Base-by-base conservation (phyloP, 1,284 basidiomycete species). In the Trichosporon faecale region DNA sequence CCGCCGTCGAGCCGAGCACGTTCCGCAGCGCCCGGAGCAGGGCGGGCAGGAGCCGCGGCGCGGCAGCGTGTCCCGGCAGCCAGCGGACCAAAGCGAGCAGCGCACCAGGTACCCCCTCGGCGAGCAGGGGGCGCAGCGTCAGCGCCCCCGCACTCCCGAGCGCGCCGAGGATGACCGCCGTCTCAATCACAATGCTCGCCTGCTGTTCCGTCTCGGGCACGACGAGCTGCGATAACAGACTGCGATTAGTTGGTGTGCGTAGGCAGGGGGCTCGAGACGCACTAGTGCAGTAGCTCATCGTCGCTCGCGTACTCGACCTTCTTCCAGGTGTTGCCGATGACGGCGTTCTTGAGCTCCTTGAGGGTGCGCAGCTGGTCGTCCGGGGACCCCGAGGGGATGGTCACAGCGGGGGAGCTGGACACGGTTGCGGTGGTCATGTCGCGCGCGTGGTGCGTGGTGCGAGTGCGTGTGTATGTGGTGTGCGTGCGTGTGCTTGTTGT, bases 311-410 rank as follows among this genome's bases (percentile, higher is more conserved):
- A 73, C 68, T 82, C 77, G 25, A 82, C 80, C 75, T 84, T 84
- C 72, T 79, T 81, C 78, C 77, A 77, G 1, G 79, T 80, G 72
- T 83, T 84, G 21, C 83, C 83, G 49, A 84, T 83, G 69, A 84
- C 76, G 27, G 76, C 73, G 72, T 84, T 83, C 76, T 84, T 84
- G 65, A 83, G 77, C 33, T 79, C 77, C 68, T 82, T 84, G 67
- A 84, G 76, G 14, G 70, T 66, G 6, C 40, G 44, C 25, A 83
- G 70, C 14, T 78, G 75, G 6, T 77, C 75, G 7, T 29, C 64
- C 7, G 68, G 68, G 25, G 60, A 18, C 31, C 65, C 49, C 27
- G 57, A 29, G 18, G 57, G 57, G 57, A 61, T 61, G 27, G 57
- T 61, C 57, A 61, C 57, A 31, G 27, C 57, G 18, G 57, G 16